Evolutionary conservation across 1,284 basidiomycete genomes (phyloP), one percentile per base, ranked within the genome.

Genomic region (Ustilago esculenta): DNA sequence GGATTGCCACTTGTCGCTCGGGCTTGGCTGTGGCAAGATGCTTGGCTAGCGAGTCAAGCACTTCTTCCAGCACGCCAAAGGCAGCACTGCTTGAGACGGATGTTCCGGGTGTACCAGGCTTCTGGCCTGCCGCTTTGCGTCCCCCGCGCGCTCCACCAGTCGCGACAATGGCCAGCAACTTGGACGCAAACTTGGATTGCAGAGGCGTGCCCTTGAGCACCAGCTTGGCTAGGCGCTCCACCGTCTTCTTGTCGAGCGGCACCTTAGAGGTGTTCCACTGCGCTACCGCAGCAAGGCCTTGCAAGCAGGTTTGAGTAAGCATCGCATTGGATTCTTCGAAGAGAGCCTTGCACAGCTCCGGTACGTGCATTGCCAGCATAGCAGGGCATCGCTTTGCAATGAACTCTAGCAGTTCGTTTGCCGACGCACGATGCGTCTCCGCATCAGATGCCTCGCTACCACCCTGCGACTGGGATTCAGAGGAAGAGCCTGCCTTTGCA

Each of bases 181-280:
- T 88, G 1, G 91, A 88, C 0, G 93, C 92, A 81, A 92, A 94
- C 82, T 98, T 98, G 18, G 93, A 90, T 75, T 91, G 88, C 17
- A 87, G 85, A 17, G 85, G 84, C 29, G 90, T 87, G 1, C 87
- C 86, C 10, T 87, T 86, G 29, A 88, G 80, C 0, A 87, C 90
- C 68, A 89, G 87, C 25, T 86, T 85, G 50, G 84, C 84, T 8
- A 90, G 85, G 14, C 89, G 85, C 32, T 94, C 91, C 9, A 89
- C 81, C 1, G 88, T 67, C 49, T 77, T 76, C 36, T 79, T 83
- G 61, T 57, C 52, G 34, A 54, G 39, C 50, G 47, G 40, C 36
- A 73, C 60, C 30, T 68, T 67, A 40, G 57, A 14, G 0, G 56
- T 23, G 24, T 61, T 66, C 51, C 59, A 60, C 29, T 51, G 56